Base-by-base conservation (phyloP, 495 filamentous ascomycete genomes). In the Xylaria curta region DNA sequence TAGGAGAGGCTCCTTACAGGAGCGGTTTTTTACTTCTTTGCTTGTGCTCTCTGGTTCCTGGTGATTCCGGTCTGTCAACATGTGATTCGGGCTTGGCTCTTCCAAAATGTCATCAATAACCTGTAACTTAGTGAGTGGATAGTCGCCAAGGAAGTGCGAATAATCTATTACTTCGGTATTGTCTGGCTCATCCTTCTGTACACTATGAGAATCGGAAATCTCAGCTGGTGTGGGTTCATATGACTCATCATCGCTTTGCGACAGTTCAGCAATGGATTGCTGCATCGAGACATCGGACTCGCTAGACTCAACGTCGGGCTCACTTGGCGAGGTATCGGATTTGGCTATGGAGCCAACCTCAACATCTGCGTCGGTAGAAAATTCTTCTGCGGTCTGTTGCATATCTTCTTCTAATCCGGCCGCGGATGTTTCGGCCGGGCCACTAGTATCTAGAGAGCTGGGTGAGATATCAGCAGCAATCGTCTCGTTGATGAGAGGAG, bases 11-110 rank as follows among this genome's bases (percentile, higher is more conserved):
- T 79, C 76, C 67, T 72, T 54, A 72, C 63, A 73, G 70, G 73
- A 76, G 72, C 74, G 73, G 54, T 72, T 70, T 73, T 79, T 76
- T 79, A 78, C 76, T 78, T 79, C 74, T 66, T 70, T 73, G 70
- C 19, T 74, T 36, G 71, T 54, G 33, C 70, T 59, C 64, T 72
- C 71, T 36, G 53, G 38, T 36, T 54, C 59, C 33, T 59, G 66
- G 28, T 24, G 61, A 63, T 44, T 66, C 60, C 47, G 46, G 38
- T 58, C 69, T 5, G 54, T 63, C n/a, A 4, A 24, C 17, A 69
- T 44, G 33, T 74, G 66, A 51, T 33, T n/a, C n/a, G 51, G 69
- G 17, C 26, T 31, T 15, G 60, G 44, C 69, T 72, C 74, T 53
- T 76, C 66, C 13, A 69, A 36, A 65, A 70, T 49, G 8, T 75